These are phyloP conservation scores for Carex pumila DNA, from an alignment of 176 grass and related monocot species.

Conservation along the genomic window DNA sequence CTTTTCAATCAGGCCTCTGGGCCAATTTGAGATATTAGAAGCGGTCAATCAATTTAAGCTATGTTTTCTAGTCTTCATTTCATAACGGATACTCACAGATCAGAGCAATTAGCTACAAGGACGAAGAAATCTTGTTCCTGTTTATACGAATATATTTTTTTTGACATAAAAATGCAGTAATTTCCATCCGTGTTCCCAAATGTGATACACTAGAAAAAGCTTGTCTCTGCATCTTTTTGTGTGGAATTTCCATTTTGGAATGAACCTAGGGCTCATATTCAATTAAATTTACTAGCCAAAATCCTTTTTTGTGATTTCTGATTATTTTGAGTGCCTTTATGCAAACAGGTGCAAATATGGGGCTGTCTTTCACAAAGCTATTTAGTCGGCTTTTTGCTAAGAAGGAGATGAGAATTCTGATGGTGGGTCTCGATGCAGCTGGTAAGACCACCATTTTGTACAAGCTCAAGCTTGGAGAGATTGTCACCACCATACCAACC, in stretches of 20 bases:
- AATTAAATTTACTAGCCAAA: background rate
- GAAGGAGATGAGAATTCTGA: constrained; percentile 27
- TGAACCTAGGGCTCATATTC: background rate
- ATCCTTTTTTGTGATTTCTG: background rate
- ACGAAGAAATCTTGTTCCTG: background rate
- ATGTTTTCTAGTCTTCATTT: background rate
- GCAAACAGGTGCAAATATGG: constrained; percentile 18
- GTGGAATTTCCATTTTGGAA: background rate
- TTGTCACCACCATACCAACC: constrained; percentile 19
- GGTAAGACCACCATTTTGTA: constrained; percentile 28
- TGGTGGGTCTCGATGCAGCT: constrained; percentile 26
- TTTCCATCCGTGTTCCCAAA: background rate
- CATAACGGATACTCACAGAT: background rate
- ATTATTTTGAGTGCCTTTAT: background rate
- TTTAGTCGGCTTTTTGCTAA: constrained; percentile 20
- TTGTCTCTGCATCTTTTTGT: background rate
- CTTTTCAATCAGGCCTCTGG: background rate
- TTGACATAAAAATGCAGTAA: background rate
- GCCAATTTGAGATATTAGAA: background rate
- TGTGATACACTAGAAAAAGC: background rate
- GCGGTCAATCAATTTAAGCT: background rate
- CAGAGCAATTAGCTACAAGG: background rate
- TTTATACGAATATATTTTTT: background rate
- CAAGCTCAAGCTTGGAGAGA: constrained; percentile 27
- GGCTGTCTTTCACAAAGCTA: constrained; percentile 15